Evolutionary conservation across 2,329 filamentous ascomycete species (phyloP).

Genomic region (Cercospora berteroae): DNA sequence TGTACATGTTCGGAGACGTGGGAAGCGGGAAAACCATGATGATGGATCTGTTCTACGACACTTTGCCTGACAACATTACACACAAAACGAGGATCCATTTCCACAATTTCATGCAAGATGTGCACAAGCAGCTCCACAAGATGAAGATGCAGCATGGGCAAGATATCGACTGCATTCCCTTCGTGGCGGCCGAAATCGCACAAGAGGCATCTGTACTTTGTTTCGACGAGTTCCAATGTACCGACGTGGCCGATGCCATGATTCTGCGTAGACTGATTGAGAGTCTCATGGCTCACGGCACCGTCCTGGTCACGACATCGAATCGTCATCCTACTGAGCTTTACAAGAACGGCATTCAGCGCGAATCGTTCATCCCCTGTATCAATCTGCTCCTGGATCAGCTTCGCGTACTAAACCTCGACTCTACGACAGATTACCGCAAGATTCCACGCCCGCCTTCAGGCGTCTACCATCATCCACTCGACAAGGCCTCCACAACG

Average conservation of each 20-base stretch:
- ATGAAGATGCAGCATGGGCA: conserved; percentile 87
- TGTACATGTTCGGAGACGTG: conserved; percentile 96
- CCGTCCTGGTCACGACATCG: conserved; percentile 91
- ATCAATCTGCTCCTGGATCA: conserved; percentile 85
- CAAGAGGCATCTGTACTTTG: conserved; percentile 81
- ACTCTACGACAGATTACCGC: conserved; percentile 93
- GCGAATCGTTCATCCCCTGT: conserved; percentile 90
- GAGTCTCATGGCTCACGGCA: conserved; percentile 91
- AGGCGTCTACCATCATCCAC: conserved; percentile 87
- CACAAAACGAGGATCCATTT: conserved; percentile 94
- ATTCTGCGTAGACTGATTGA: conserved; percentile 85
- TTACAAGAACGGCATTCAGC: conserved; percentile 97
- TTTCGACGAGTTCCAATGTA: conserved; percentile 99
- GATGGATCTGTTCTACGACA: conserved; percentile 98
- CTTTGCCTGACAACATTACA: conserved; percentile 73
- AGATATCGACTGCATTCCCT: conserved; percentile 85
- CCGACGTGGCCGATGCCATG: conserved; percentile 98
- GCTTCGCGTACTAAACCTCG: conserved; percentile 86
- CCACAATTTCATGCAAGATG: conserved; percentile 99
- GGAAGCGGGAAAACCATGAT: conserved; percentile 99
- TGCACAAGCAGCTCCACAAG: conserved; percentile 84
- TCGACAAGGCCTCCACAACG: conserved; percentile 71
- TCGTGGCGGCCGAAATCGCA: conserved; percentile 92
- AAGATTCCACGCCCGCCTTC: conserved; percentile 92
- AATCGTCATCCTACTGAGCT: conserved; percentile 95